phyloP scores from a whole-genome alignment of 176 grass and related monocot species.

The Zizania latifolia region DNA sequence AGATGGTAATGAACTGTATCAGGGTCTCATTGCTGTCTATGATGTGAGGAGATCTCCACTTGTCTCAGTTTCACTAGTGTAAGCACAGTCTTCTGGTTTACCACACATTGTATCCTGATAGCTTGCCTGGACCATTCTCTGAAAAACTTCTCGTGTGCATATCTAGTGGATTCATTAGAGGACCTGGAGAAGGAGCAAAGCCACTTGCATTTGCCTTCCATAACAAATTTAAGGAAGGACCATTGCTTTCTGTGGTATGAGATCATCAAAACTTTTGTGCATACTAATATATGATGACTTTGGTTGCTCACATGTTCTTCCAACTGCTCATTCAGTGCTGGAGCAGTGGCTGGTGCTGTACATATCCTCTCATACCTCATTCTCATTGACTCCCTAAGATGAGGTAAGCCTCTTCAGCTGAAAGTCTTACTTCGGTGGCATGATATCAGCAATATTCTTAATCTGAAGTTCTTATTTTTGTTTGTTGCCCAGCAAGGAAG shows the following conservation, averaged over 20 bases:
- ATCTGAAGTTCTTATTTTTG: neutral
- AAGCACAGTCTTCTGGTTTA: conserved; percentile 23
- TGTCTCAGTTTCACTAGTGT: conserved; percentile 79
- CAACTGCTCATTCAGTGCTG: conserved; percentile 61
- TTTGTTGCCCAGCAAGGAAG: neutral
- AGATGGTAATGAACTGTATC: conserved; percentile 65
- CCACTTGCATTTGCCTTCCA: conserved; percentile 86
- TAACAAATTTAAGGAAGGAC: conserved; percentile 92
- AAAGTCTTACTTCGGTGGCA: neutral
- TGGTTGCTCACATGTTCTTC: conserved; percentile 15
- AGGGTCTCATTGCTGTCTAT: conserved; percentile 81
- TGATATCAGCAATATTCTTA: neutral
- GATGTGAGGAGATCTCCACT: conserved; percentile 80
- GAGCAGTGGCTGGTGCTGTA: conserved; percentile 92
- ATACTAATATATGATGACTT: neutral
- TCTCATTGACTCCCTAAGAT: conserved; percentile 34
- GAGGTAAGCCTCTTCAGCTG: conserved; percentile 10
- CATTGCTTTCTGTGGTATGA: conserved; percentile 86
- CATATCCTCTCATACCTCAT: conserved; percentile 79
- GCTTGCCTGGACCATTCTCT: neutral
- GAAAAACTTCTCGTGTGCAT: conserved; percentile 2
- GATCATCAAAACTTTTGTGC: neutral
- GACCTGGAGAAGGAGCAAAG: conserved; percentile 71
- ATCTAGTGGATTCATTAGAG: conserved; percentile 94
- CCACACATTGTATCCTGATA: neutral